phyloP scores from a whole-genome alignment of 768 basidiomycete species.

The Holtermanniella nyarrowii region DNA sequence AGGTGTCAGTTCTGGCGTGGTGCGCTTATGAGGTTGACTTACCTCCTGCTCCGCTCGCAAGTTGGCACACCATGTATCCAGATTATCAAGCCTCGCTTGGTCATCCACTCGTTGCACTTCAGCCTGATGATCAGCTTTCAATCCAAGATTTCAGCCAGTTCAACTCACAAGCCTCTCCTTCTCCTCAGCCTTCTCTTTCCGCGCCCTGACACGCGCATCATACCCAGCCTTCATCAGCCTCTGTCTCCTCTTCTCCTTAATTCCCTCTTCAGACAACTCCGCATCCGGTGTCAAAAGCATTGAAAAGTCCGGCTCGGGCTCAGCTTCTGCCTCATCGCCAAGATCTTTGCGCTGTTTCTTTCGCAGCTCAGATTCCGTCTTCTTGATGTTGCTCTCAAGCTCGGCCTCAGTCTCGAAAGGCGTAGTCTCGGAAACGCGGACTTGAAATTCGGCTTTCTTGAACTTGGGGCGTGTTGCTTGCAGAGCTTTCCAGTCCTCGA shows the following conservation, averaged over 20 bases:
- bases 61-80: constrained; percentile 61
- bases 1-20: neutral
- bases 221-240: constrained; percentile 84
- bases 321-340: constrained; percentile 57
- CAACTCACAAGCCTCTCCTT: constrained; percentile 45
- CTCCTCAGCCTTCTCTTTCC: constrained; percentile 80
- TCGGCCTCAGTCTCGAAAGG: constrained; percentile 47
- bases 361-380: constrained; percentile 67
- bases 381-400: constrained; percentile 59
- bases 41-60: constrained; percentile 75
- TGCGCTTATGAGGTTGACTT: constrained; percentile 11
- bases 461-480: constrained; percentile 13
- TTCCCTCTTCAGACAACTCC: constrained; percentile 77
- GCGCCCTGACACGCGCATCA: constrained; percentile 73
- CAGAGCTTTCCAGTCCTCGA: constrained; percentile 50
- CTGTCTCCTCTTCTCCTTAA: constrained; percentile 93
- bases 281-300: constrained; percentile 84
- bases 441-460: constrained; percentile 60
- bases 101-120: constrained; percentile 56
- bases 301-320: constrained; percentile 69
- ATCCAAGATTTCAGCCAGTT: neutral
- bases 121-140: constrained; percentile 9
- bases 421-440: constrained; percentile 46
- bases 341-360: constrained; percentile 70
- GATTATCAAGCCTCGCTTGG: constrained; percentile 62